Evolutionary conservation across 2,329 filamentous ascomycete species (phyloP).

Genomic region (Diaporthe humulicola): DNA sequence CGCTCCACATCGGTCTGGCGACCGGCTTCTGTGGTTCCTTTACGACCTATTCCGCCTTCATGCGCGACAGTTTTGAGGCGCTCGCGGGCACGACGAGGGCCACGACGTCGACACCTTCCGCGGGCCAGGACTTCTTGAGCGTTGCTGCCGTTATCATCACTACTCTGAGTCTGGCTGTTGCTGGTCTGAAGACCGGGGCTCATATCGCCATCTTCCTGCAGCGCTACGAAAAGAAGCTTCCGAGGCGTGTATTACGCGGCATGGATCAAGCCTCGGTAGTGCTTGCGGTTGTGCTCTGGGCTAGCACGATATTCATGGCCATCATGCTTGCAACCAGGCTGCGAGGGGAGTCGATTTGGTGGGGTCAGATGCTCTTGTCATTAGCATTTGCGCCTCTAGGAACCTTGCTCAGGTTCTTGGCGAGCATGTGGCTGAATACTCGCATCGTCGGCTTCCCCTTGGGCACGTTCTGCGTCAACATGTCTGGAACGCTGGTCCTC

Average conservation of each 20-base stretch:
- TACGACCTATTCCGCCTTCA: conserved; percentile 79
- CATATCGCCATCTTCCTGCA: conserved; percentile 69
- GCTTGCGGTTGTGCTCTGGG: conserved; percentile 59
- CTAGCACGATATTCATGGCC: conserved; percentile 70
- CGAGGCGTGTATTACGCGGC: conserved; percentile 46
- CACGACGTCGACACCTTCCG: conserved; percentile 54
- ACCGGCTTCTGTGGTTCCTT: conserved; percentile 81
- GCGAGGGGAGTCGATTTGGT: conserved; percentile 59
- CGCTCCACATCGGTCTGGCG: conserved; percentile 77
- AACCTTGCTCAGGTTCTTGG: conserved; percentile 71
- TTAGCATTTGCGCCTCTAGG: conserved; percentile 77
- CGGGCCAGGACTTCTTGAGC: conserved; percentile 75
- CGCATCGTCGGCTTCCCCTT: conserved; percentile 70
- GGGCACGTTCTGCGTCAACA: conserved; percentile 74
- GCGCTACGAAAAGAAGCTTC: conserved; percentile 55
- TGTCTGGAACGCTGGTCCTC: conserved; percentile 35
- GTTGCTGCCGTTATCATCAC: conserved; percentile 70
- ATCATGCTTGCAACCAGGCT: conserved; percentile 60
- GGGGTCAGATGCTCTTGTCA: conserved; percentile 73
- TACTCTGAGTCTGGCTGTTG: conserved; percentile 69
- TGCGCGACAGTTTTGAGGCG: conserved; percentile 74
- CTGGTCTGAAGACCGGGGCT: conserved; percentile 69
- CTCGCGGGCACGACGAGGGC: conserved; percentile 71
- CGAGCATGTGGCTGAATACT: conserved; percentile 69
- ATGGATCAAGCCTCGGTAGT: background rate